Percentiles rank a stretch among this genome's conserved stretches.
These are phyloP conservation scores for Castanea sativa DNA, from an alignment of 306 rosid species.

Conservation along the genomic window DNA sequence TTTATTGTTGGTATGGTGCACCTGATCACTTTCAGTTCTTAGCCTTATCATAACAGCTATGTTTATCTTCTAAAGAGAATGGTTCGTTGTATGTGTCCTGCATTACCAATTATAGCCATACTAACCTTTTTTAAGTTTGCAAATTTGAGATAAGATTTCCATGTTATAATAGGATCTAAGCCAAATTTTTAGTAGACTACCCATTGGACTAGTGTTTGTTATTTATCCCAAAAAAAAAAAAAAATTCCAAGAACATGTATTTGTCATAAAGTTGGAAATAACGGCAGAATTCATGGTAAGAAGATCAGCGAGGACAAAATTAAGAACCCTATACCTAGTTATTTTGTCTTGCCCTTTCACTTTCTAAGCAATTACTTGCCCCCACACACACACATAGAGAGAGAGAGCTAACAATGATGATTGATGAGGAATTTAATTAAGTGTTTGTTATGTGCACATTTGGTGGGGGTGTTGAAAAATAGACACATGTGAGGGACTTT, in stretches of 20 bases:
- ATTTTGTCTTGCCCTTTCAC: neutral
- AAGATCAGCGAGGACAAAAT: neutral
- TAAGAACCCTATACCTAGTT: neutral
- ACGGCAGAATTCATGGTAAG: neutral
- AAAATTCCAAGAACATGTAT: too few species aligned
- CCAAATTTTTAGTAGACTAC: neutral
- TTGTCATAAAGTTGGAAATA: neutral
- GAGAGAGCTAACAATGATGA: neutral
- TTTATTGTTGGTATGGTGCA: too few species aligned
- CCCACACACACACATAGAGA: neutral
- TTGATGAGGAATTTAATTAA: neutral
- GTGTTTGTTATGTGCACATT: constrained; percentile 2
- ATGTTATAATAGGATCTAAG: neutral
- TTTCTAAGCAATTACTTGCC: neutral
- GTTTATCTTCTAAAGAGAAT: too few species aligned
- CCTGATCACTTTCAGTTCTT: too few species aligned
- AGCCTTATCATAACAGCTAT: too few species aligned
- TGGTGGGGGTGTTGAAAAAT: constrained; percentile 12
- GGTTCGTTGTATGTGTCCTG: too few species aligned
- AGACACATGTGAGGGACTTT: constrained; percentile 5
- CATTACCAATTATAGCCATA: too few species aligned
- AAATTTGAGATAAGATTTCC: neutral
- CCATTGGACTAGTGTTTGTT: too few species aligned
- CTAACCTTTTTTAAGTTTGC: too few species aligned
- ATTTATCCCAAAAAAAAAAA: too few species aligned